A percentile compares a stretch with the other conserved stretches of the same genome.
Evolutionary conservation across 768 basidiomycete genomes (phyloP).

Genomic region (Nidularia sp.): DNA sequence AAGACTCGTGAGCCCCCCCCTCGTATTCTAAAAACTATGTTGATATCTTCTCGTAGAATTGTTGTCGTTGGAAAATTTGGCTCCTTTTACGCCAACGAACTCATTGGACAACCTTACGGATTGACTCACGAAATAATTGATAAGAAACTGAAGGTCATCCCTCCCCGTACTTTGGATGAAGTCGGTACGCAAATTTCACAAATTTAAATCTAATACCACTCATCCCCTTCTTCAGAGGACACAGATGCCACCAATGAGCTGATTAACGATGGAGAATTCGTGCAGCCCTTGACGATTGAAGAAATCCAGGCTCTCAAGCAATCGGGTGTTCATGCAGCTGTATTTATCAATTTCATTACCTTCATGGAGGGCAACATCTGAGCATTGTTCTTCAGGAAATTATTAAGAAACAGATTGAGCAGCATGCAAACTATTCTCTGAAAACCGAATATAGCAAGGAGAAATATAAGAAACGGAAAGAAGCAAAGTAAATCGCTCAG

Average conservation of each 20-base stretch:
- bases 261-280: conserved; percentile 82
- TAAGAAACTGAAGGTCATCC: conserved; percentile 61
- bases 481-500: conserved; percentile 73
- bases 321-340: conserved; percentile 76
- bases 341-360: conserved; percentile 23
- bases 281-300: conserved; percentile 76
- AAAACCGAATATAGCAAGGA: conserved; percentile 99
- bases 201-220: background rate
- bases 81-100: conserved; percentile 70
- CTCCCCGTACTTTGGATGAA: conserved; percentile 68
- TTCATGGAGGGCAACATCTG: background rate
- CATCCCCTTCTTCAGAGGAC: conserved; percentile 62
- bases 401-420: conserved; percentile 89
- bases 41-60: conserved; percentile 35
- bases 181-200: conserved; percentile 52
- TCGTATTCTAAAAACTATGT: background rate
- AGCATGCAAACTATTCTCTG: conserved; percentile 85
- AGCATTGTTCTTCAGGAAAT: conserved; percentile 64
- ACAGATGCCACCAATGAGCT: conserved; percentile 96
- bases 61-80: conserved; percentile 84
- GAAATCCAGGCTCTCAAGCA: conserved; percentile 85
- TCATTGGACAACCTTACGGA: conserved; percentile 83
- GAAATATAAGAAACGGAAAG: conserved; percentile 95
- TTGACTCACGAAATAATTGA: conserved; percentile 82
- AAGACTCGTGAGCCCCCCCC: conserved; percentile 54